Evolutionary conservation across 108 stramenopile genomes (phyloP).

Genomic region (Conticribra guillardii): DNA sequence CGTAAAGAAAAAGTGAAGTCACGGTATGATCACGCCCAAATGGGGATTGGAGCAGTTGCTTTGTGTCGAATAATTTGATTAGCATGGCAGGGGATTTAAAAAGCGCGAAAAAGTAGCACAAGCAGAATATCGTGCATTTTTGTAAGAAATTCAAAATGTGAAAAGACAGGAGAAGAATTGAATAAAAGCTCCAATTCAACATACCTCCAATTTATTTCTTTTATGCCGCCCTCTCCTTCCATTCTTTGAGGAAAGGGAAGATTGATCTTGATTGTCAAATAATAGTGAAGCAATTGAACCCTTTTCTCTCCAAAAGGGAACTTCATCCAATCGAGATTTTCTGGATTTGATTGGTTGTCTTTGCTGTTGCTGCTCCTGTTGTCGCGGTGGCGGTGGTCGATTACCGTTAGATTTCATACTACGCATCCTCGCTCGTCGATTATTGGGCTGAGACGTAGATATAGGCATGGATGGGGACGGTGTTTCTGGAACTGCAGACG

Average conservation of each 20-base stretch:
- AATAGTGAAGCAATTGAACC: slow-evolving; percentile 39
- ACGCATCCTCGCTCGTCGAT: slow-evolving; percentile 45
- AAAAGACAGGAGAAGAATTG: background rate
- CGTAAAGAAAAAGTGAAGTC: slow-evolving; percentile 36
- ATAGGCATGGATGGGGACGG: background rate
- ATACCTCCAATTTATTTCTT: slow-evolving; percentile 23
- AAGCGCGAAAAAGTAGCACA: too few relatives aligned
- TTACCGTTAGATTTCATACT: too few relatives aligned
- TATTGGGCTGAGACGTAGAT: slow-evolving; percentile 11
- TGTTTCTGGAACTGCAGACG: background rate
- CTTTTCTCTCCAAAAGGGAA: slow-evolving; percentile 45
- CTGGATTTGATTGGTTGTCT: background rate
- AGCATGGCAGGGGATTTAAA: too few relatives aligned
- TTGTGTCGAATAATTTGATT: background rate
- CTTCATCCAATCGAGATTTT: slow-evolving; percentile 29
- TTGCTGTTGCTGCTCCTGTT: background rate
- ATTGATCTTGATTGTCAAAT: slow-evolving; percentile 33
- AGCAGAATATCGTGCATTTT: too few relatives aligned
- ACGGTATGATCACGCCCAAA: slow-evolving; percentile 31
- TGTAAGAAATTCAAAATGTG: too few relatives aligned
- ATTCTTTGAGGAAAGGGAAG: background rate
- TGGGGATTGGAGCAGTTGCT: slow-evolving; percentile 39
- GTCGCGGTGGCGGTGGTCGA: slow-evolving; percentile 2
- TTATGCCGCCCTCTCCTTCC: slow-evolving; percentile 7
- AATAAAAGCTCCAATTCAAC: too few relatives aligned